A percentile compares a stretch with the other conserved stretches of the same genome.
These are phyloP conservation scores for Rubus idaeus DNA, from an alignment of 306 rosid genomes.

Conservation along the genomic window DNA sequence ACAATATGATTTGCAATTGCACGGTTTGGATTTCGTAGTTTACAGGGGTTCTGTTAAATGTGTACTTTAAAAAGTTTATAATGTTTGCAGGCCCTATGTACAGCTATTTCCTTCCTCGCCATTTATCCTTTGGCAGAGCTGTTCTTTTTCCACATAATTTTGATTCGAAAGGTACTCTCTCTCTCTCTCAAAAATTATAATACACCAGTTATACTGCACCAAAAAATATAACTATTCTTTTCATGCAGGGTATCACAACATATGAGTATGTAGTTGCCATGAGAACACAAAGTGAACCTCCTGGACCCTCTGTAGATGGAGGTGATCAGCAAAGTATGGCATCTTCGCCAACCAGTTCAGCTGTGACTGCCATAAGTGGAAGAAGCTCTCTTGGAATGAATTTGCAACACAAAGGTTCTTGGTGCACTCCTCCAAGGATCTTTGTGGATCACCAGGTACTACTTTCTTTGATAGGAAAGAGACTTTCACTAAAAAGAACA, in stretches of 20 bases:
- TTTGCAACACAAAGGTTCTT: constrained; percentile 74
- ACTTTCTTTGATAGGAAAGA: background rate
- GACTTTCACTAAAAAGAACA: background rate
- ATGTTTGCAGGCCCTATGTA: constrained; percentile 69
- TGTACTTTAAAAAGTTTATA: background rate
- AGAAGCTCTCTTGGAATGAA: constrained; percentile 80
- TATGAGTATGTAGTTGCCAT: constrained; percentile 85
- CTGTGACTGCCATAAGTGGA: constrained; percentile 78
- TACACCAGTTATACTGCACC: background rate
- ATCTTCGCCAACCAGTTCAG: constrained; percentile 77
- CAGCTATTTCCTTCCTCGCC: constrained; percentile 66
- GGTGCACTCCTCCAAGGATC: constrained; percentile 91
- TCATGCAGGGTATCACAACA: constrained; percentile 73
- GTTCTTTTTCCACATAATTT: constrained; percentile 79
- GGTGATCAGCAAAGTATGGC: constrained; percentile 76
- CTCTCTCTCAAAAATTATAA: background rate
- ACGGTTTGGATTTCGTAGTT: background rate
- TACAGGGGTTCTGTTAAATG: background rate
- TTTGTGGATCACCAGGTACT: constrained; percentile 84
- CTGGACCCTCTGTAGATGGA: constrained; percentile 76
- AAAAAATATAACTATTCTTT: constrained; percentile 4
- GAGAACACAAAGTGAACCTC: constrained; percentile 77
- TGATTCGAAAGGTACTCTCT: constrained; percentile 67
- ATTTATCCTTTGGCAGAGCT: constrained; percentile 77
- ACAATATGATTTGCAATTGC: background rate